Evolutionary conservation across 129 eudicot species (phyloP), one percentile per base, ranked within the genome.

Genomic region (Deinandra increscens): DNA sequence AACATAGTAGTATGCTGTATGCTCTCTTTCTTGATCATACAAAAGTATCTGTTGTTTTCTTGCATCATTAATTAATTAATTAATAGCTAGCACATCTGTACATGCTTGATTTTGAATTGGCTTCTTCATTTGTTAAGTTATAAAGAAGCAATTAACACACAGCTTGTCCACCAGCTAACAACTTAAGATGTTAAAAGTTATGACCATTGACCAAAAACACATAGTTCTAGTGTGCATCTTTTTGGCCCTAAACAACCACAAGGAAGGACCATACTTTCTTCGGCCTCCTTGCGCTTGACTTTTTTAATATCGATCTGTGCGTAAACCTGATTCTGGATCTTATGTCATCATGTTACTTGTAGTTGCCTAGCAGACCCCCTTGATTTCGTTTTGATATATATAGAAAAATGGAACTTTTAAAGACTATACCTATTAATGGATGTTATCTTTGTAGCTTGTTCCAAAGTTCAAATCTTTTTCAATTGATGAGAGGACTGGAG

Each of bases 401-500:
- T 19, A 13, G 60, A 45, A n/a, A n/a, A 45, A 4, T 45, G 51
- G 22, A 15, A 15, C 10, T 15, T 49, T 6, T n/a, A n/a, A n/a
- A n/a, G n/a, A n/a, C n/a, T n/a, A n/a, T n/a, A n/a, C n/a, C 71
- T 50, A 41, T 76, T 44, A 20, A 22, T 42, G 17, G 18, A 66
- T 39, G 17, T 51, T 20, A 7, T 17, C 12, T 23, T n/a, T 78
- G 74, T 78, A 90, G 95, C 84, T 83, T 61, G 63, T 80, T 48
- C 76, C 77, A 2, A 79, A 74, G 71, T 90, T 75, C 72, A 75
- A 84, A 77, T 79, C 73, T 11, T 88, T 88, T 83, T 63, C 58
- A 19, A 77, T 93, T 67, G 92, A 89, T 44, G 93, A 83, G 85
- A 75, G 92, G 70, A 80, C 93, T 15, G 97, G 97, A 19, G 93